Conservation (phyloP, 805 yeast genomes). For the Starmerella apis region DNA sequence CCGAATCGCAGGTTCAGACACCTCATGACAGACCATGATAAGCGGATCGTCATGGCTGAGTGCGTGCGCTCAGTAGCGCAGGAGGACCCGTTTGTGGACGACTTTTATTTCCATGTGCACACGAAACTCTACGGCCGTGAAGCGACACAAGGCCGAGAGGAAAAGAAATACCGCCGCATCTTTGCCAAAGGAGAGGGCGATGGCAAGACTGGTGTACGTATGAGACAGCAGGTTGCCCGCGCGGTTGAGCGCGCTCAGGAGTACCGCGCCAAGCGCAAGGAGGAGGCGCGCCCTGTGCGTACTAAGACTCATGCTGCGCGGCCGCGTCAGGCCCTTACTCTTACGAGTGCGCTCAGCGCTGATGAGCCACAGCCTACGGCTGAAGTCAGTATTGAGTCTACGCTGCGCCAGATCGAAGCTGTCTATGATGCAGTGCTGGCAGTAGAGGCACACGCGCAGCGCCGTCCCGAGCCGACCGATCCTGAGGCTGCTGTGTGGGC, state of each 20-base stretch:
- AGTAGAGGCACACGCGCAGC: slow-evolving; percentile 65
- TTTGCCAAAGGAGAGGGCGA: slow-evolving; percentile 42
- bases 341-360: slow-evolving; percentile 31
- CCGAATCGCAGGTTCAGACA: slow-evolving; percentile 51
- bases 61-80: slow-evolving; percentile 93
- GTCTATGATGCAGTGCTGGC: slow-evolving; percentile 67
- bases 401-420: slow-evolving; percentile 63
- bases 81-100: slow-evolving; percentile 94
- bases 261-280: slow-evolving; percentile 33
- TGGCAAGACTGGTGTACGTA: slow-evolving; percentile 43
- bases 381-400: slow-evolving; percentile 35
- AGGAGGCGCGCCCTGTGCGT: slow-evolving; percentile 41
- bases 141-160: slow-evolving; percentile 6
- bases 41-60: slow-evolving; percentile 86
- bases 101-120: slow-evolving; percentile 88
- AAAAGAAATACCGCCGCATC: slow-evolving; percentile 55
- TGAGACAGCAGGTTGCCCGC: slow-evolving; percentile 95
- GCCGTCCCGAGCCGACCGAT: slow-evolving; percentile 36
- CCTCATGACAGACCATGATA: slow-evolving; percentile 93
- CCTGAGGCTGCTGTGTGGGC: slow-evolving; percentile 31
- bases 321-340: slow-evolving; percentile 29
- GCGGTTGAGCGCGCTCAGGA: slow-evolving; percentile 87
- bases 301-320: slow-evolving; percentile 19
- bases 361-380: slow-evolving; percentile 26
- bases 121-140: slow-evolving; percentile 50